phyloP scores from a whole-genome alignment of 768 basidiomycete species.

The Rhodotorula graminis region DNA sequence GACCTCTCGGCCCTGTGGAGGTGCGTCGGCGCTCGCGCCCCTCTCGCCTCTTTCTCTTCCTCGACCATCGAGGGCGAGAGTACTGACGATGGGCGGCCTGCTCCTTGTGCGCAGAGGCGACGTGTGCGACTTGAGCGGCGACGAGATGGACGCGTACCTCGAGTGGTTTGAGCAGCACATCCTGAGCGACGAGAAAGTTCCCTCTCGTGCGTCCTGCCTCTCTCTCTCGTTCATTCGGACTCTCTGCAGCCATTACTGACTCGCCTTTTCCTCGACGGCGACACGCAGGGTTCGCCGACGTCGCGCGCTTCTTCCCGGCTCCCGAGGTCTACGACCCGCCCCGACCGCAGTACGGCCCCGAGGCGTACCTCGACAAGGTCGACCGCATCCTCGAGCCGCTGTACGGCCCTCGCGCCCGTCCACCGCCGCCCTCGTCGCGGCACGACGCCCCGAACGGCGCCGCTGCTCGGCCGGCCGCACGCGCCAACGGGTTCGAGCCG shows the following conservation, averaged over 20 bases:
- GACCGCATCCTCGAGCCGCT: background rate
- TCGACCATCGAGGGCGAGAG: too few relatives aligned
- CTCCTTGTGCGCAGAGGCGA: background rate
- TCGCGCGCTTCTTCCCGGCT: conserved; percentile 19
- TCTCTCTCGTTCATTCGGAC: background rate
- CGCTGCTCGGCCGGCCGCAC: too few relatives aligned
- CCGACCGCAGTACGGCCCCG: background rate
- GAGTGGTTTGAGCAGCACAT: conserved; percentile 30
- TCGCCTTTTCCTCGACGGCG: too few relatives aligned
- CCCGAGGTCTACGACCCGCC: background rate
- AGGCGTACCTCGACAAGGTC: background rate
- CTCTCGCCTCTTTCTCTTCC: too few relatives aligned
- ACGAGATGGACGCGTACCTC: conserved; percentile 32
- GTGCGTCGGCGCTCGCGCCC: background rate
- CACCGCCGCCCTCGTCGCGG: background rate
- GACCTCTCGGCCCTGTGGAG: conserved; percentile 10
- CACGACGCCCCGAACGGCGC: background rate
- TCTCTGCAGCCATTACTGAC: background rate
- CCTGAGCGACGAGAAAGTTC: conserved; percentile 10
- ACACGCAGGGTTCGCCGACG: conserved; percentile 1
- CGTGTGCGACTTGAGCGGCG: background rate
- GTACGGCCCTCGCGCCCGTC: background rate
- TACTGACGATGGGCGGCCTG: too few relatives aligned
- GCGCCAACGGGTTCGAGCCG: background rate
- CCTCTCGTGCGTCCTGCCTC: background rate